Evolutionary conservation across 2,329 filamentous ascomycete genomes (phyloP), one percentile per base, ranked within the genome.

Genomic region (Acrodontium crateriforme): DNA sequence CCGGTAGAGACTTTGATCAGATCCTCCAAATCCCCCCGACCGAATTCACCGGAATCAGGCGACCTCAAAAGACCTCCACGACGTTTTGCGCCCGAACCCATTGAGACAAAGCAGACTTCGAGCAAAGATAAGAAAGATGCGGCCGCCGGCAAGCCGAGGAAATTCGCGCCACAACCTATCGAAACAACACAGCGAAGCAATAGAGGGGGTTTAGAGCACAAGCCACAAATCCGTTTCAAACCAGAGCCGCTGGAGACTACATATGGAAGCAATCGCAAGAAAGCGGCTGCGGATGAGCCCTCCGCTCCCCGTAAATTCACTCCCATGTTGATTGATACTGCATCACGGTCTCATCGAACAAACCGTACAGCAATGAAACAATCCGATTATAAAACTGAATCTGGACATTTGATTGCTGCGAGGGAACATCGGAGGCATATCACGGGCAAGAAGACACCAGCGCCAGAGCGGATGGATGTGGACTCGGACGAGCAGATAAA

Each of bases 291-390:
- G 8, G 24, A 33, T 5, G 31, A 35, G 24, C 48, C 47, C 30
- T 46, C 35, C 21, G 30, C 48, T 8, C 36, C 47, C 3, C 59
- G 63, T 22, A 67, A 55, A 34, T 92, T 91, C 51, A 68, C 75
- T 16, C 83, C 83, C 9, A 77, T 87, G 45, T 62, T 92, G 30
- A 75, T 92, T 36, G 82, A 87, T 53, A 85, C 80, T 3, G 78
- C 78, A 3, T 71, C 74, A 42, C 67, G 83, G 29, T 73, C 74
- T 18, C 71, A 78, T 37, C 73, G 73, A 44, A 68, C 64, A 1
- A 65, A 64, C 5, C 4, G 20, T n/a, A 72, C 74, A 12, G 69
- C 74, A 16, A 70, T 74, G 13, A 64, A 63, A 29, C 71, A 69
- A 8, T 67, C 68, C 32, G 74, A 80, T 4, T 12, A n/a, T 55